A percentile compares a stretch with the other conserved stretches of the same genome.
These are phyloP conservation scores for Pharnaceum exiguum DNA, from an alignment of 148 eudicot genomes.

Conservation along the genomic window DNA sequence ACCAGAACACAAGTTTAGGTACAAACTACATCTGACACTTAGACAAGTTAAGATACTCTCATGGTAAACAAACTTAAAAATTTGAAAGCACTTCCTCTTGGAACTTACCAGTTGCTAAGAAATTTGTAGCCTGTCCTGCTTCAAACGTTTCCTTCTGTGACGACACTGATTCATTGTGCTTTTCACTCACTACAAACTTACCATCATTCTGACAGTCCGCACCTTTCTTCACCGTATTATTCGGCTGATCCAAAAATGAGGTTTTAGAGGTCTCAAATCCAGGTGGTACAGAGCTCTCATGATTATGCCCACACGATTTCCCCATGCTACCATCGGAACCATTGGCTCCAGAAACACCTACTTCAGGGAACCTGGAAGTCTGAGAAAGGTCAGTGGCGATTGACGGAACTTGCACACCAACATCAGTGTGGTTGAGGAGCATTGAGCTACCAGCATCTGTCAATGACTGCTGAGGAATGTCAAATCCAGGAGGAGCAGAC, in stretches of 20 bases:
- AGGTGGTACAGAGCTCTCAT: slow-evolving; percentile 16
- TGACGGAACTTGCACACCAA: too few species aligned
- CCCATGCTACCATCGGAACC: slow-evolving; percentile 3
- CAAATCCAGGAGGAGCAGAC: slow-evolving; percentile 44
- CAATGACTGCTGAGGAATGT: slow-evolving; percentile 25
- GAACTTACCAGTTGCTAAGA: too few species aligned
- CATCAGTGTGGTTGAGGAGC: slow-evolving; percentile 11
- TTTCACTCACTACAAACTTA: neutral
- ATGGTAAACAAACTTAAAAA: too few species aligned
- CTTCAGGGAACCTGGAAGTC: too few species aligned
- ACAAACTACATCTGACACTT: too few species aligned
- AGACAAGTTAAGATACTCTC: too few species aligned
- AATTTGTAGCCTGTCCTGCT: too few species aligned
- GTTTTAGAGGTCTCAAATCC: slow-evolving; percentile 20
- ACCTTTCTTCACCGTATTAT: neutral
- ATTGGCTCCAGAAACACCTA: too few species aligned
- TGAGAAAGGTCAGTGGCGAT: too few species aligned
- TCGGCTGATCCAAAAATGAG: slow-evolving; percentile 1
- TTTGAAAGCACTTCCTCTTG: too few species aligned
- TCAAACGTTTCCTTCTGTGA: neutral
- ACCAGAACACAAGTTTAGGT: too few species aligned
- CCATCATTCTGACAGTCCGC: neutral
- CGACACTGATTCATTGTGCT: neutral
- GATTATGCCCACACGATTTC: slow-evolving; percentile 6
- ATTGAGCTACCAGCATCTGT: slow-evolving; percentile 15